Evolutionary conservation across 192 early-diverging fungal species (phyloP).

Genomic region (Podila epigama): DNA sequence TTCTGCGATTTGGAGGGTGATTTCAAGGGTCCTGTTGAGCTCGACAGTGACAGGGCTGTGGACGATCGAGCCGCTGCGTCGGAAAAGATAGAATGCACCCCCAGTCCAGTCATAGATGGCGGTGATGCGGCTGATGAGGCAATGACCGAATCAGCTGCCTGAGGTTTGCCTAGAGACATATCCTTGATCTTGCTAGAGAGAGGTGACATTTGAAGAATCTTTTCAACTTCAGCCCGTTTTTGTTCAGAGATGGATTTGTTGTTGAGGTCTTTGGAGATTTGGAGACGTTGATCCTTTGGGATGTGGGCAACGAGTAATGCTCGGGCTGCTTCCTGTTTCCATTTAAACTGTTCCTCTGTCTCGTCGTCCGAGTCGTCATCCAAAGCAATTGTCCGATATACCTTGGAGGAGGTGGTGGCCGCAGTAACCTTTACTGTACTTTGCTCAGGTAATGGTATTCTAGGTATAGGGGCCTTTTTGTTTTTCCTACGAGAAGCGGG

Average conservation of each 20-base stretch:
- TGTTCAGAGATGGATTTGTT: not conserved
- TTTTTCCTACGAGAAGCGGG: not conserved
- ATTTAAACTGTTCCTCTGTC: not conserved
- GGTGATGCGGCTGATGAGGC: not conserved
- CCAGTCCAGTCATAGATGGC: not conserved
- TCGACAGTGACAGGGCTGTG: not conserved
- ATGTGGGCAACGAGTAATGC: constrained; percentile 8
- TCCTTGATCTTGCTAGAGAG: constrained; percentile 23
- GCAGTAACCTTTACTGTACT: not conserved
- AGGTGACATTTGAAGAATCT: constrained; percentile 15
- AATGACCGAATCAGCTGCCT: too few species aligned
- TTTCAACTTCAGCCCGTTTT: not conserved
- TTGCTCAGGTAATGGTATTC: too few species aligned
- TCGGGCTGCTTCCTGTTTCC: constrained; percentile 12
- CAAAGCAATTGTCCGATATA: not conserved
- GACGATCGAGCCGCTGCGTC: not conserved
- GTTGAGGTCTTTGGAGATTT: not conserved
- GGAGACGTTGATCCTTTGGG: not conserved
- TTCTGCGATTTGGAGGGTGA: constrained; percentile 18
- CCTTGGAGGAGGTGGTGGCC: not conserved
- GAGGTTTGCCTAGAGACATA: too few species aligned
- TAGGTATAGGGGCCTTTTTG: not conserved
- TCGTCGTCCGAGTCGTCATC: constrained; percentile 5
- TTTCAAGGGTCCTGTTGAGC: constrained; percentile 1
- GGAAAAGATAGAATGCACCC: not conserved